phyloP scores from a whole-genome alignment of 345 rosid genomes.

The Citrus hindsii region DNA sequence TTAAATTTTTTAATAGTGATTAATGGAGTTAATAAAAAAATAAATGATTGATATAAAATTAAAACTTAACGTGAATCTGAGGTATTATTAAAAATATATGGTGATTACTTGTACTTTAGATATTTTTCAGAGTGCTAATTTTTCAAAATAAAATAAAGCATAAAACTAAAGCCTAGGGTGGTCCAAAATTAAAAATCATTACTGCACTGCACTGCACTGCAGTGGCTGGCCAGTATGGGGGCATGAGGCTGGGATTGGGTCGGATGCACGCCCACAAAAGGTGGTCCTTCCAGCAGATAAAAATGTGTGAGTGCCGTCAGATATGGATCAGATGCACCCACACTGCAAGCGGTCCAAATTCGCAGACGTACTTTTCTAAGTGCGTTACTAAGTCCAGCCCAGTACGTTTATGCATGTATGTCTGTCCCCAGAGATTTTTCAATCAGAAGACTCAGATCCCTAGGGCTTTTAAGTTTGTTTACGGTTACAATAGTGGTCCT shows the following conservation, averaged over 20 bases:
- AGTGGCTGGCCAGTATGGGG: neutral
- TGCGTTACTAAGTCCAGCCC: slow-evolving; percentile 9
- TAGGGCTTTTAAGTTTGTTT: slow-evolving; percentile 2
- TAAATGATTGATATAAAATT: too few relatives aligned
- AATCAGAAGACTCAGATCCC: slow-evolving; percentile 26
- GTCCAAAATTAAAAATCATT: slow-evolving; percentile 10
- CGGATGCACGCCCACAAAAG: slow-evolving; percentile 12
- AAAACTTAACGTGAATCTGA: too few relatives aligned
- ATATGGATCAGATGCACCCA: slow-evolving; percentile 14
- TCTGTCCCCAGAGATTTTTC: slow-evolving; percentile 14
- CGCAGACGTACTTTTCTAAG: neutral
- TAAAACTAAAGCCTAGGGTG: slow-evolving; percentile 4
- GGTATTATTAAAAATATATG: too few relatives aligned
- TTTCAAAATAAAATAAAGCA: too few relatives aligned
- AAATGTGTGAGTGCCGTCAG: neutral
- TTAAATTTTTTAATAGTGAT: too few relatives aligned
- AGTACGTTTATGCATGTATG: neutral
- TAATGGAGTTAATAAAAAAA: too few relatives aligned
- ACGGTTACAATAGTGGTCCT: neutral
- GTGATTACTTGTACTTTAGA: too few relatives aligned
- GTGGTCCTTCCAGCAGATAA: slow-evolving; percentile 14
- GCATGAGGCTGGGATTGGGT: neutral
- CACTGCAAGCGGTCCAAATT: too few relatives aligned
- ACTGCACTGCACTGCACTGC: too few relatives aligned
- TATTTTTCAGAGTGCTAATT: too few relatives aligned